Evolutionary conservation across 495 filamentous ascomycete species (phyloP).

Genomic region (Podospora sp.): DNA sequence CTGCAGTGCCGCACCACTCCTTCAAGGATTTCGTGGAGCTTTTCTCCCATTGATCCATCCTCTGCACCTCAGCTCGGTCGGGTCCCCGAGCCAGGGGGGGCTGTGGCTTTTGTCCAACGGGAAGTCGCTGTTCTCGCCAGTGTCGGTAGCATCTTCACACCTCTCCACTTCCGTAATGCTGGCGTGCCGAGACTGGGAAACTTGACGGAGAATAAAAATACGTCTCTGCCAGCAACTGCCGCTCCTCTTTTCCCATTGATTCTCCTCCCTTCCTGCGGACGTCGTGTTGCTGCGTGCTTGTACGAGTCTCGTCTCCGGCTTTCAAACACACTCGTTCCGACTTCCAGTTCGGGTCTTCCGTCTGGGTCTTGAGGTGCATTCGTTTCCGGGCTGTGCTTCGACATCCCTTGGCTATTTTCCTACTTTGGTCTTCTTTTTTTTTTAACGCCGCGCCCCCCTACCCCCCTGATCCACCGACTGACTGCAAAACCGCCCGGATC

Average conservation of each 20-base stretch:
- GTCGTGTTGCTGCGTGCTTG: constrained; percentile 10
- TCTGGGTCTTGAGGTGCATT: background rate
- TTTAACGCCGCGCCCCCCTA: background rate
- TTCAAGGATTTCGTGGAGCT: background rate
- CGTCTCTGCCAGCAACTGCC: constrained; percentile 34
- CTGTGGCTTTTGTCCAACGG: constrained; percentile 20
- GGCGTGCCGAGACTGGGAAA: constrained; percentile 21
- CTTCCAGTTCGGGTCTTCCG: constrained; percentile 1
- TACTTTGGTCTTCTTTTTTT: background rate
- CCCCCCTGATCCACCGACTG: background rate
- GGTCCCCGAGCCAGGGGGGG: constrained; percentile 17
- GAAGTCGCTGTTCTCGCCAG: constrained; percentile 30
- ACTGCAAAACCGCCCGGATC: background rate
- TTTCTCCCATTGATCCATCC: background rate
- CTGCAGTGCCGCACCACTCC: background rate
- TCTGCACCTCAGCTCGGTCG: constrained; percentile 4
- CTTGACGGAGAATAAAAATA: constrained; percentile 36
- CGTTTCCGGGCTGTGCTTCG: constrained; percentile 7
- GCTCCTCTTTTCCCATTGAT: constrained; percentile 13
- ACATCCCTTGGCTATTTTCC: background rate
- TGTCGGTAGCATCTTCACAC: constrained; percentile 27
- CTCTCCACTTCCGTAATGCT: constrained; percentile 29
- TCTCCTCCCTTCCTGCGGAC: constrained; percentile 6
- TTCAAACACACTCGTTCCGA: background rate
- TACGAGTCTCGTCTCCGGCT: constrained; percentile 12